A percentile compares a stretch with the other conserved stretches of the same genome.
phyloP scores from a whole-genome alignment of 2,329 filamentous ascomycete genomes.

The Zymoseptoria crescenta region DNA sequence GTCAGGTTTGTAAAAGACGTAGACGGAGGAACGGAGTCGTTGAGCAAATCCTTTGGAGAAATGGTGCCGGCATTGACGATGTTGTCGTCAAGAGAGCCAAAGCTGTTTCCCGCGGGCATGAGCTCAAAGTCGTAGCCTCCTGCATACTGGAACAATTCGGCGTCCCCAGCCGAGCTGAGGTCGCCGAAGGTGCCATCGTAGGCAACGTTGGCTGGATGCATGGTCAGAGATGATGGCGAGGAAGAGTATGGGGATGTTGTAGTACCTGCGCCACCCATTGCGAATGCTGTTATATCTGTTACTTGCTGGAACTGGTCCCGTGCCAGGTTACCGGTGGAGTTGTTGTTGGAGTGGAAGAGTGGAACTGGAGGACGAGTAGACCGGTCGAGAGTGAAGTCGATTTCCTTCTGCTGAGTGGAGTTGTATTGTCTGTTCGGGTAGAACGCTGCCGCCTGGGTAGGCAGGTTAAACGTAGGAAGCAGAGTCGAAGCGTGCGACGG shows the following conservation, averaged over 20 bases:
- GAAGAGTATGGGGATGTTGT: constrained; percentile 10
- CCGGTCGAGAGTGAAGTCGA: constrained; percentile 13
- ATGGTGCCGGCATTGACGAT: constrained; percentile 50
- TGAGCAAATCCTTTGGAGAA: constrained; percentile 74
- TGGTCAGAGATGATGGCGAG: constrained; percentile 18
- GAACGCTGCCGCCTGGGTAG: constrained; percentile 39
- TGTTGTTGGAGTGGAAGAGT: constrained; percentile 49
- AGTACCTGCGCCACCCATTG: constrained; percentile 53
- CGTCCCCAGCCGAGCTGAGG: constrained; percentile 30
- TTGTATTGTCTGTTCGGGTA: constrained; percentile 56
- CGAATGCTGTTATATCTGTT: constrained; percentile 27
- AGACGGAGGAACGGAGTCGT: constrained; percentile 72
- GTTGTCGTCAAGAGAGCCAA: constrained; percentile 40
- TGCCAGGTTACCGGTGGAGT: constrained; percentile 31
- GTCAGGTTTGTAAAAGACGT: constrained; percentile 75
- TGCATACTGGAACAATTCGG: constrained; percentile 22
- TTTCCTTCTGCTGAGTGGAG: constrained; percentile 19
- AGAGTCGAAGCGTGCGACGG: constrained; percentile 46
- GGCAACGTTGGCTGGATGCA: constrained; percentile 36
- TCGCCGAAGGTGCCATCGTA: constrained; percentile 41
- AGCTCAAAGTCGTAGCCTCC: constrained; percentile 19
- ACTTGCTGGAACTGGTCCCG: constrained; percentile 35
- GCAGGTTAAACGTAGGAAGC: constrained; percentile 51
- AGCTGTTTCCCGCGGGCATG: constrained; percentile 28
- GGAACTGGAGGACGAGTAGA: constrained; percentile 57